Evolutionary conservation across 805 yeast species (phyloP).

Genomic region (Candida mattraensis): DNA sequence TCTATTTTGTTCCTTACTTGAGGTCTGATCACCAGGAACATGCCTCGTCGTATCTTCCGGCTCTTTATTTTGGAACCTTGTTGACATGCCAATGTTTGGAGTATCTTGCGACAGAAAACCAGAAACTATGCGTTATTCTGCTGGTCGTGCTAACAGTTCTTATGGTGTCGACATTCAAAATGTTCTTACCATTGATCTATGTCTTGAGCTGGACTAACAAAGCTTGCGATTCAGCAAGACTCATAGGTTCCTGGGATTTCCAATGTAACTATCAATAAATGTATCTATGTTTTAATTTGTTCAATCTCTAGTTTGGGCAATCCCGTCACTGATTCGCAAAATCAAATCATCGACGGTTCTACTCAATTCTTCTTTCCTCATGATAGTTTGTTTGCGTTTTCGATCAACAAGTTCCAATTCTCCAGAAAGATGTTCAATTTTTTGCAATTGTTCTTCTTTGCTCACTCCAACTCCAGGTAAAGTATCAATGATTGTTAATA

Average conservation of each 20-base stretch:
- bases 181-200: constrained; percentile 44
- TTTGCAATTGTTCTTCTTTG: constrained; percentile 66
- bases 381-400: constrained; percentile 54
- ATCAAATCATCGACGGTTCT: constrained; percentile 67
- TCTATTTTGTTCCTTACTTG: constrained; percentile 60
- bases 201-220: constrained; percentile 47
- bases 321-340: constrained; percentile 55
- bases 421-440: constrained; percentile 59
- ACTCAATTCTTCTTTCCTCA: constrained; percentile 62
- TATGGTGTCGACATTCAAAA: constrained; percentile 29
- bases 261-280: constrained; percentile 2
- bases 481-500: constrained; percentile 79
- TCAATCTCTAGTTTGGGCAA: constrained; percentile 41
- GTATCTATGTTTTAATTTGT: not conserved
- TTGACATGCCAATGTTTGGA: constrained; percentile 46
- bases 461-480: constrained; percentile 92
- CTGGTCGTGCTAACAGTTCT: constrained; percentile 23
- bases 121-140: constrained; percentile 29
- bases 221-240: constrained; percentile 37
- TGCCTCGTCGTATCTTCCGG: constrained; percentile 48
- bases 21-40: constrained; percentile 39
- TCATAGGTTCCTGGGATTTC: constrained; percentile 17
- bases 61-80: constrained; percentile 50
- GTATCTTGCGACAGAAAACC: constrained; percentile 34
- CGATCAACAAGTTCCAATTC: constrained; percentile 63